Base-by-base conservation (phyloP, 352 stramenopile genomes). In the Pythium dissimile region DNA sequence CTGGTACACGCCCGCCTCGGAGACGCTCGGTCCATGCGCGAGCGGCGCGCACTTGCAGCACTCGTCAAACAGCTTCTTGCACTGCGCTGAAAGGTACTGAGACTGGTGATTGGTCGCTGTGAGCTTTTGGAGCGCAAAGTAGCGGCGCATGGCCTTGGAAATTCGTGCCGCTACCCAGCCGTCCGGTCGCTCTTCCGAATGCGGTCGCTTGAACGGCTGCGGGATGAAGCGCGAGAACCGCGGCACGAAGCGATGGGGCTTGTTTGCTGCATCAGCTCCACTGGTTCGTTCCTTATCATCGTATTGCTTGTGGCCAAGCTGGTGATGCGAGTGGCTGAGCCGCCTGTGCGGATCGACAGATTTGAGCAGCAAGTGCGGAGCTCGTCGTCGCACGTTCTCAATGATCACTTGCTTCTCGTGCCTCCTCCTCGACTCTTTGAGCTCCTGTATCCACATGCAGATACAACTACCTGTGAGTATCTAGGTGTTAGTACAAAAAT, bases 61-160 rank as follows among this genome's bases (percentile, higher is more conserved):
- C 54, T 92, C 80, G 8, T 89, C 77, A 48, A 87, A 92, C 3
- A 92, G 66, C 21, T 74, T 73, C 49, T 88, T 91, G 59, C 72
- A 84, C 54, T 88, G 80, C 35, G 67, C 53, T 5, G 58, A 62
- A 0, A 88, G 64, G 47, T 85, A 73, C n/a, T 84, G 57, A 10
- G 78, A 69, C 27, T 73, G 56, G 13, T 65, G 55, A 15, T 64
- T 80, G 18, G 76, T 53, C 43, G 58, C 32, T n/a, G 69, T 51
- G 10, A 86, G 41, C 13, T 74, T 46, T 15, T 84, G 68, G 46
- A 87, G 70, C 28, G 69, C 64, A 38, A 81, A 75, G 41, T 88
- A 84, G 38, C 65, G 69, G 0, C 71, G 66, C 71, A 88, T 88
- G 2, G 77, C 77, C 9, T 68, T 65, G 32, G 73, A 77, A 43